Evolutionary conservation across 2,329 filamentous ascomycete genomes (phyloP).

Genomic region (Trichoderma aggressivum): DNA sequence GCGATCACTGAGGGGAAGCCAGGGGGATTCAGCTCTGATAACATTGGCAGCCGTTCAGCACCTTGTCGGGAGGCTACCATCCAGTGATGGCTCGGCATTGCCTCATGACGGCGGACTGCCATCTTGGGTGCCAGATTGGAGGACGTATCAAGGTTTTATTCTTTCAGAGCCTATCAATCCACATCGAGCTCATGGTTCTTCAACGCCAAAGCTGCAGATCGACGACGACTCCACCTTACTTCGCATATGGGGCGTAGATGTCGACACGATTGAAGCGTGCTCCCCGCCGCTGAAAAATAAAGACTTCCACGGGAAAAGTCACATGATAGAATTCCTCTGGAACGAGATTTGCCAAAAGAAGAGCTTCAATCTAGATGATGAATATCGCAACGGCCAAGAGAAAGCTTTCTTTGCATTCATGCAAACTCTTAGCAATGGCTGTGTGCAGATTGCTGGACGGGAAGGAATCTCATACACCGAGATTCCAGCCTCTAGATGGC

Average conservation of each 20-base stretch:
- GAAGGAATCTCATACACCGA: not conserved
- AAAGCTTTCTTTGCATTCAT: not conserved
- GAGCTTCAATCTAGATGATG: not conserved
- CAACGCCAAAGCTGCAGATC: not conserved
- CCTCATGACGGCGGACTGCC: not conserved
- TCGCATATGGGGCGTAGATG: not conserved
- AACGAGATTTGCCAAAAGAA: not conserved
- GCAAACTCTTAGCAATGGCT: not conserved
- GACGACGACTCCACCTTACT: not conserved
- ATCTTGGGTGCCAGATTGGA: not conserved
- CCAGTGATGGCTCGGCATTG: not conserved
- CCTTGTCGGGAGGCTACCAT: not conserved
- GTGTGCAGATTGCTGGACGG: not conserved
- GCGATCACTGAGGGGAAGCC: not conserved
- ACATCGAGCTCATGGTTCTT: not conserved
- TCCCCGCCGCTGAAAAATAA: not conserved
- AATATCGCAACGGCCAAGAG: not conserved
- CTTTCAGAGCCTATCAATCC: not conserved
- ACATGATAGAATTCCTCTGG: not conserved
- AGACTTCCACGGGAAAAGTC: not conserved
- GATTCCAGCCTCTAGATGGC: not conserved
- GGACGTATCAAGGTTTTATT: not conserved
- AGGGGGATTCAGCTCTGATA: not conserved
- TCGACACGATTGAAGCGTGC: not conserved
- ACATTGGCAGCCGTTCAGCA: not conserved